Base-by-base conservation (phyloP, 768 basidiomycete genomes). In the Pulveroboletus sp. region DNA sequence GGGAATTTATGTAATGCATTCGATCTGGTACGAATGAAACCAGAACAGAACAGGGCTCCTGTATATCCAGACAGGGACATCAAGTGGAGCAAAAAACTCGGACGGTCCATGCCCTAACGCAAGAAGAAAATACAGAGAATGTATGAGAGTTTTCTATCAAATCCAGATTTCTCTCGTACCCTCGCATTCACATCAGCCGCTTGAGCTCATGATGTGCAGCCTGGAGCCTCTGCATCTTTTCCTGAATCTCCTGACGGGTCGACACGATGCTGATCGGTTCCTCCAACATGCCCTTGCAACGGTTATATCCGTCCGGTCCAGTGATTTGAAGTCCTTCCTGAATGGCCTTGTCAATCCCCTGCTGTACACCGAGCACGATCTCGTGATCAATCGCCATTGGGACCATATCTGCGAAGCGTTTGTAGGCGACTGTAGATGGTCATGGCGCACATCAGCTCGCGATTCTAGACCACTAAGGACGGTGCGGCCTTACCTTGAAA, bases 401-500 rank as follows among this genome's bases (percentile, higher is more conserved):
- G 5, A 77, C 58, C 50, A 71, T 69, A 34, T 78, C 78, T 5
- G 60, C 56, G 37, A 76, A 74, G 0, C 74, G 76, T 51, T 74
- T 76, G 55, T 75, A 75, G 0, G 75, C 66, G 6, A 78, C 77
- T 85, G 48, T 6, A 53, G 32, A 24, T 20, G 19, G 13, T 17
- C 26, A 19, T 9, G 22, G 23, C 27, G 26, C 5, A 9, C 39
- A 36, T 50, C 30, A 41, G 20, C 27, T 22, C 3, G 38, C 12
- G 2, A 13, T 43, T 16, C 36, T 43, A 23, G 26, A 4, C 4
- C 8, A 10, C 8, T 37, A 2, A 22, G 11, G 26, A 7, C 24
- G n/a, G n/a, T n/a, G 29, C n/a, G 34, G 30, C 38, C 26, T n/a
- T 57, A 85, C 87, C 86, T 73, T 87, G 83, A 63, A 87, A 88